Evolutionary conservation across 768 basidiomycete species (phyloP), one percentile per base, ranked within the genome.

Genomic region (Phanerochaete sordida): DNA sequence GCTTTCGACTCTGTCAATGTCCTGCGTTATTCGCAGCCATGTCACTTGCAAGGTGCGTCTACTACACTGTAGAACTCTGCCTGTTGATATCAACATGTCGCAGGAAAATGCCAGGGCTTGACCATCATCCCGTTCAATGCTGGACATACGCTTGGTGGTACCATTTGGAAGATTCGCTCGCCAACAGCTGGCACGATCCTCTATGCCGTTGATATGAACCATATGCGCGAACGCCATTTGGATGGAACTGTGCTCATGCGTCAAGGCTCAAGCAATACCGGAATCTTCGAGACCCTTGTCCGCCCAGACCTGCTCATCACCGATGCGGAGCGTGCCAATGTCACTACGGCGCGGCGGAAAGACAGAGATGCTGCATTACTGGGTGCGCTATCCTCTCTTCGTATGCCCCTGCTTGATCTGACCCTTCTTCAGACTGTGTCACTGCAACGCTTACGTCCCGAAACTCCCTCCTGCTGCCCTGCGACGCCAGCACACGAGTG

Each of bases 111-210:
- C 68, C 91, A 95, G 71, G 93, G 93, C 19, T 76, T 95, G 67
- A 95, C 94, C 1, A 91, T 99, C 63, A 95, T 95, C 19, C 94
- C 97, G 1, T 97, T 95, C 74, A 90, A 91, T 67, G 90, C 94
- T 13, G 97, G 96, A 0, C 95, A 98, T 72, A 93, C 93, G 0
- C 82, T 99, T 16, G 97, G 97, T 61, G 97, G 96, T 46, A 93
- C 95, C 5, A 91, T 99, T 63, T 98, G 95, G 95, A 98, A 98
- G 70, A 90, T 99, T 62, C 87, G 97, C n/a, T 98, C 95, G 0
- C 95, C 97, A 1, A 94, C 95, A 0, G 92, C 93, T 12, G 96
- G 95, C 2, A 98, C 97, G 2, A 89, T 98, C 33, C 78, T 98
- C 26, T 98, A 99, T 70, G 95, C 95, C 9, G 92, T 98, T 19